Conservation (phyloP, 306 rosid genomes). For the Cotoneaster glaucophyllus region DNA sequence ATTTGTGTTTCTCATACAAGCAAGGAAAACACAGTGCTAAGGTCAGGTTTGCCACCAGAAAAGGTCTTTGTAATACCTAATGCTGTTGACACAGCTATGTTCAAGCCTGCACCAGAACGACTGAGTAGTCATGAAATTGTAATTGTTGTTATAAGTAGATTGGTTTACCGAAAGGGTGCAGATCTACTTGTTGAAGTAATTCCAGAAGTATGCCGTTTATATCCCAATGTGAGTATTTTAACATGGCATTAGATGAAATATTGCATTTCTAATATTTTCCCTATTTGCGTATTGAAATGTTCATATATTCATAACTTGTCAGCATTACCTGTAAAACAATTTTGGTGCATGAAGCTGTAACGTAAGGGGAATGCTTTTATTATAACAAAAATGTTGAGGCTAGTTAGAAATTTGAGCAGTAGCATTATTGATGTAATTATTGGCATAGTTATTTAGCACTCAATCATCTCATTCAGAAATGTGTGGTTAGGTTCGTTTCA, state of each 20-base stretch:
- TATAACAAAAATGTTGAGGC: background rate
- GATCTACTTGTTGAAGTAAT: constrained; percentile 95
- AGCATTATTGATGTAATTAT: background rate
- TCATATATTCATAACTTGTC: background rate
- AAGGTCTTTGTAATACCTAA: constrained; percentile 87
- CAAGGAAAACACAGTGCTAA: constrained; percentile 87
- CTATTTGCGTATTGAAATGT: background rate
- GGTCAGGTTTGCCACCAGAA: constrained; percentile 84
- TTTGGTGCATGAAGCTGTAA: background rate
- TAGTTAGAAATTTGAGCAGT: background rate
- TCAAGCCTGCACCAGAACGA: constrained; percentile 68
- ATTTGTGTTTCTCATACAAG: constrained; percentile 96
- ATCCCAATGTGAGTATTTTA: constrained; percentile 56
- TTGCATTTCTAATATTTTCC: background rate
- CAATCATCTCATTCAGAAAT: constrained; percentile 18
- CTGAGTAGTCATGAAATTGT: constrained; percentile 49
- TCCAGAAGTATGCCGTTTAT: constrained; percentile 76
- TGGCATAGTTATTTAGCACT: constrained; percentile 6
- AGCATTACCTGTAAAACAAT: background rate
- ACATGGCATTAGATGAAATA: background rate
- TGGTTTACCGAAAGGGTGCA: constrained; percentile 89
- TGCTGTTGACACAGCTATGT: constrained; percentile 94
- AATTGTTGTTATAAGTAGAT: constrained; percentile 79
- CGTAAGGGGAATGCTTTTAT: background rate
- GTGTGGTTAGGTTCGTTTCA: constrained; percentile 67